Base-by-base conservation (phyloP, 306 rosid genomes). In the Cicer cuneatum region DNA sequence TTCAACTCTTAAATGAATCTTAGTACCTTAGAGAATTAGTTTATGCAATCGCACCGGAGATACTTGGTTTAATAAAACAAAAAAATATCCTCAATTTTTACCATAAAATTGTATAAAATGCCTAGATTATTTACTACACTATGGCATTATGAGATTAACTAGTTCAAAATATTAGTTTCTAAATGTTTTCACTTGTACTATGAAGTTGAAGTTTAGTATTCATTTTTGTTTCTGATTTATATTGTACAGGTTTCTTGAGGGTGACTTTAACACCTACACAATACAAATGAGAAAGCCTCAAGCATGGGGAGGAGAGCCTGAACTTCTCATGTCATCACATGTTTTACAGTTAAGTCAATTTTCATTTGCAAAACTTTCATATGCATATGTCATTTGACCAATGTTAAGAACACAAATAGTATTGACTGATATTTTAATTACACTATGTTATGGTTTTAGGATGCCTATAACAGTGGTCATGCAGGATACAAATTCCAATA, bases 301-400 rank as follows among this genome's bases (percentile, higher is more conserved):
- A 62, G 78, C 43, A 13, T 89, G 96, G 97, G 97, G 97, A 49
- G 97, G 98, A 53, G 97, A 90, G 78, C 98, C 97, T 35, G 97
- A 93, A 83, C 83, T 93, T 84, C 90, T 90, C 24, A 90, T 89
- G 97, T 83, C 89, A 66, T 85, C 96, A 4, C 97, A 93, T 78
- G 93, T 89, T 72, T 80, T 90, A 68, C 72, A 43, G 98, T 93
- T 89, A 78, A 71, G 77, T 67, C 21, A 21, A 37, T 75, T 59
- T 76, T 70, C 64, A 35, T 38, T 49, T 64, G 19, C 64, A 24
- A 38, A 43, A 53, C 53, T 63, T 71, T 41, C 38, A 38, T 48
- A 37, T 15, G 7, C 51, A 12, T 67, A 4, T n/a, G 35, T 29
- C 7, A 45, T 57, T 69, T 69, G 35, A 37, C 63, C 6, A 14